A percentile compares a stretch with the other conserved stretches of the same genome.
These are phyloP conservation scores for Diaporthe capsici DNA, from an alignment of 2,329 filamentous ascomycete species.

Conservation along the genomic window DNA sequence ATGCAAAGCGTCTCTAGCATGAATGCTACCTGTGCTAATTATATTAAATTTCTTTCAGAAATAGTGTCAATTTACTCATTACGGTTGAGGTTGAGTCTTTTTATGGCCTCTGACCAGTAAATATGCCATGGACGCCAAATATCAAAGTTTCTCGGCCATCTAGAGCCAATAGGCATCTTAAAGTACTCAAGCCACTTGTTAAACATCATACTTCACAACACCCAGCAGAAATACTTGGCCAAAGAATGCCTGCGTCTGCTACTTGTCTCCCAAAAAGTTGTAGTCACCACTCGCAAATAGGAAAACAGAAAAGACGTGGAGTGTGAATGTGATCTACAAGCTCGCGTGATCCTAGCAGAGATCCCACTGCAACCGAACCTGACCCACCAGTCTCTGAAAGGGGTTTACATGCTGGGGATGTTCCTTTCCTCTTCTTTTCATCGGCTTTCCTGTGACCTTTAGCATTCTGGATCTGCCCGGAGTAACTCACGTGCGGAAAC, in stretches of 20 bases:
- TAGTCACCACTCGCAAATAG: neutral
- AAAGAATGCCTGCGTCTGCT: neutral
- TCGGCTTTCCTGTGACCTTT: neutral
- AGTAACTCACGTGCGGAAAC: neutral
- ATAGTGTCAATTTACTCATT: neutral
- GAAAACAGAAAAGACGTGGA: neutral
- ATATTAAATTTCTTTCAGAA: neutral
- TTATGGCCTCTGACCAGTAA: neutral
- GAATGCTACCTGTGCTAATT: neutral
- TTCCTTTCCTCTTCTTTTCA: neutral
- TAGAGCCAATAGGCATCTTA: neutral
- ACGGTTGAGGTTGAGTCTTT: neutral
- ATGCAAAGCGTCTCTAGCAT: neutral
- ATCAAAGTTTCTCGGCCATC: neutral
- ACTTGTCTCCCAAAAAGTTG: neutral
- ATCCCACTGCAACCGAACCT: neutral
- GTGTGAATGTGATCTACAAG: neutral
- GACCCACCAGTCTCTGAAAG: neutral
- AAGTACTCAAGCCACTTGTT: neutral
- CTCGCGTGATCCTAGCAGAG: neutral
- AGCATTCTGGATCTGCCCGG: neutral
- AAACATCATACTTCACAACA: neutral
- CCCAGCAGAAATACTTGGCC: neutral
- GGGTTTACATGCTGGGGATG: neutral
- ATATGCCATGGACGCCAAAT: neutral